Percentiles rank a stretch among this genome's conserved stretches.
These are phyloP conservation scores for Larix kaempferi DNA, from an alignment of 75 land plant species.

Conservation along the genomic window DNA sequence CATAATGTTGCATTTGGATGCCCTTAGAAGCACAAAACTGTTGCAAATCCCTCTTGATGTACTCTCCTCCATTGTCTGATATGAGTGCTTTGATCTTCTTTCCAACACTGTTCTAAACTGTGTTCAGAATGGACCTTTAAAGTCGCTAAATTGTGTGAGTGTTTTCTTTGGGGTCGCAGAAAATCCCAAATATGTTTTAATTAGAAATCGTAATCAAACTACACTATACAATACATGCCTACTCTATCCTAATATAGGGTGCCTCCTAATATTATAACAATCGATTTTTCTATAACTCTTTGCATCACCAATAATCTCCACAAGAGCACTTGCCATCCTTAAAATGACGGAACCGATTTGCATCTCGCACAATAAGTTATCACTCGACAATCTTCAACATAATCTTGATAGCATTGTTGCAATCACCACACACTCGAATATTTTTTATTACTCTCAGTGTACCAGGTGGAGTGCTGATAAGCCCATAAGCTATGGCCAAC, in stretches of 20 bases:
- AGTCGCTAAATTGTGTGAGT: too few relatives aligned
- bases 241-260: too few relatives aligned
- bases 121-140: too few relatives aligned
- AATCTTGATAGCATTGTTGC: constrained; percentile 5
- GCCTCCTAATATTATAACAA: neutral
- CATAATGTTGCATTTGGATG: too few relatives aligned
- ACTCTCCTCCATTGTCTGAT: too few relatives aligned
- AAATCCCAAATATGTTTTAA: neutral
- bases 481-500: constrained; percentile 9
- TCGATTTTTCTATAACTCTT: neutral
- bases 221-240: neutral
- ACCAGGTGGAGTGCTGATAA: constrained; percentile 2
- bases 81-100: too few relatives aligned
- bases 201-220: neutral
- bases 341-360: constrained; percentile 3
- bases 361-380: constrained; percentile 4
- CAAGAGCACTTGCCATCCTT: constrained; percentile 5
- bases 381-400: neutral
- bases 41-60: too few relatives aligned
- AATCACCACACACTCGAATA: constrained; percentile 2
- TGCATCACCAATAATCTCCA: constrained; percentile 8
- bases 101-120: too few relatives aligned
- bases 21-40: too few relatives aligned
- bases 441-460: constrained; percentile 2
- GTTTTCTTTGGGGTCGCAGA: neutral